Conservation (phyloP, 192 early-diverging fungal species). For the Coemansia erecta region DNA sequence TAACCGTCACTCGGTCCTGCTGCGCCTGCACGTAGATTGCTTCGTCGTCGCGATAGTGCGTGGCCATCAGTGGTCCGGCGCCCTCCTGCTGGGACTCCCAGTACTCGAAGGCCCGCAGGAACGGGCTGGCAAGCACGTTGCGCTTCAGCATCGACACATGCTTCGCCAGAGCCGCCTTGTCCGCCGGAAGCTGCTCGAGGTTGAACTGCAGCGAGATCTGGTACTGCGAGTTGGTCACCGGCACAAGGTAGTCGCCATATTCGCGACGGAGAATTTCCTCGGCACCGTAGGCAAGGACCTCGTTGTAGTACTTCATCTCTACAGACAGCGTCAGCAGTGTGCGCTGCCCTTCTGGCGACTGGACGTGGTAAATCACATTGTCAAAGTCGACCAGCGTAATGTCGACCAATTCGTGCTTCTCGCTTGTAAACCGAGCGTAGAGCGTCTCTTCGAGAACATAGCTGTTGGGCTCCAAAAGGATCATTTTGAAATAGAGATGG, state of each 20-base stretch:
- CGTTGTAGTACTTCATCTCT: slow-evolving; percentile 76
- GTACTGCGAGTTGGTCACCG: slow-evolving; percentile 62
- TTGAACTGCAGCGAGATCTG: slow-evolving; percentile 86
- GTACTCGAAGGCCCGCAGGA: slow-evolving; percentile 84
- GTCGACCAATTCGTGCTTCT: slow-evolving; percentile 68
- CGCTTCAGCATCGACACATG: slow-evolving; percentile 90
- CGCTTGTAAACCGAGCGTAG: slow-evolving; percentile 59
- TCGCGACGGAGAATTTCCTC: slow-evolving; percentile 76
- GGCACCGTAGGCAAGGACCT: slow-evolving; percentile 81
- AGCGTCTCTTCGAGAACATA: slow-evolving; percentile 64
- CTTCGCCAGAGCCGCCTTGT: slow-evolving; percentile 72
- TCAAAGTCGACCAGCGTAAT: slow-evolving; percentile 95
- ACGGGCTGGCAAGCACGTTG: slow-evolving; percentile 91
- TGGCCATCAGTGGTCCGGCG: slow-evolving; percentile 79
- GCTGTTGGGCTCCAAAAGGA: slow-evolving; percentile 56
- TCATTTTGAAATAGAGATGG: slow-evolving; percentile 32
- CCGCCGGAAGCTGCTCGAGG: slow-evolving; percentile 70
- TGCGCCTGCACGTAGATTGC: slow-evolving; percentile 89
- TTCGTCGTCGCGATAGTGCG: slow-evolving; percentile 93
- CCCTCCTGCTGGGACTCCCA: slow-evolving; percentile 72
- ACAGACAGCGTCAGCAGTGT: slow-evolving; percentile 71
- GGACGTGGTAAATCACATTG: slow-evolving; percentile 85
- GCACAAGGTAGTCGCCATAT: slow-evolving; percentile 70
- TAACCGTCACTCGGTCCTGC: slow-evolving; percentile 94
- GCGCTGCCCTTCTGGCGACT: slow-evolving; percentile 57